Base-by-base conservation (phyloP, 2,329 filamentous ascomycete genomes). In the Fusarium agapanthi region DNA sequence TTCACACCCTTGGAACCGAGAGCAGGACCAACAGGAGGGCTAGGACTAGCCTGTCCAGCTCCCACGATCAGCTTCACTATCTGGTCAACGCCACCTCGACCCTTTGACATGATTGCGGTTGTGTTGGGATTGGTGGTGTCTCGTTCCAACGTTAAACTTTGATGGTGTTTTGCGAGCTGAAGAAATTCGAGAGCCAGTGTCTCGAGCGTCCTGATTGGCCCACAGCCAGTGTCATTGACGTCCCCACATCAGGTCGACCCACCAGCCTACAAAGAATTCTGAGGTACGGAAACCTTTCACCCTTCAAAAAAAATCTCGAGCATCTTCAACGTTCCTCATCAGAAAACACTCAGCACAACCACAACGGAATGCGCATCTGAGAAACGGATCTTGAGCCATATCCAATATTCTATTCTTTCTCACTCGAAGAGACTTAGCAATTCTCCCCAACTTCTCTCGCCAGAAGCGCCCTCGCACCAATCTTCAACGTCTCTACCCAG, bases 31-130 rank as follows among this genome's bases (percentile, higher is more conserved):
- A 99, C 95, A 9, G 96, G 96, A 38, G 96, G 96, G 84, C 95
- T 97, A 35, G 96, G 96, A 79, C 92, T 95, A 67, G 96, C 96
- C 83, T 98, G 94, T 32, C 96, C 96, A 64, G 96, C 96, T 78
- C 95, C 96, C 70, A 99, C 96, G 76, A 99, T 97, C 83, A 99
- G 89, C 86, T 98, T 99, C 81, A 99, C 95, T 67, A 98, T 91
- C 83, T 93, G 90, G 79, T 97, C 89, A 44, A 84, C 81, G 38
- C 74, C 83, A 43, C 80, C 83, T 65, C 81, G 81, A 69, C 81
- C 80, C 76, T 88, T 89, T 35, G 88, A 89, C 88, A 90, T 90
- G 61, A 67, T 80, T 73, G 67, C 63, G 61, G 65, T 66, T 61
- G 64, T 72, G 65, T 50, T 66, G 34, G 54, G 65, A 48, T 64